Evolutionary conservation across 1,284 basidiomycete genomes (phyloP), one percentile per base, ranked within the genome.

Genomic region (Amylostereum areolatum): DNA sequence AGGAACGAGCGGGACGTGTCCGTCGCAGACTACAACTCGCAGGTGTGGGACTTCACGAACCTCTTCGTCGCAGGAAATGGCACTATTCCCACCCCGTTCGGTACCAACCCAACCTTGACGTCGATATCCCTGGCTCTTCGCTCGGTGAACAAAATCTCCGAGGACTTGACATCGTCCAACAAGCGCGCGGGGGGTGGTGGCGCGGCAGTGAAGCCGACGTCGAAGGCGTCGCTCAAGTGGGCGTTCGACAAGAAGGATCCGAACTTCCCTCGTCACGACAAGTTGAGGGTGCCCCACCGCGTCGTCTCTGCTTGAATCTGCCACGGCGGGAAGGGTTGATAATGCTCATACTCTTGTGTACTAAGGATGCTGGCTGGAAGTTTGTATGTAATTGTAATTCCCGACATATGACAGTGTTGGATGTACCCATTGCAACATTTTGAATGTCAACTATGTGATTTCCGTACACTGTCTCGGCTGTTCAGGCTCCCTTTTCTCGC

Each of bases 51-150:
- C 45, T 60, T 62, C 50, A 37, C 46, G 31, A 63, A 63, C 53
- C 57, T 63, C 46, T 63, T 57, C 48, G 56, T 63, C 30, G 62
- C 53, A n/a, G 61, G 54, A 27, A 55, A 56, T 45, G 52, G 55
- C 11, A 43, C 54, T 46, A 58, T 57, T 18, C 51, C 52, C 5
- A 56, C 58, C n/a, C 51, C 43, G 2, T 60, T 52, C 43, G 54
- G 35, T 2, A 55, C 57, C 11, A 61, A 61, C 49, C 60, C 61
- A 9, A 62, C 61, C 11, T 47, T 62, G 24, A 62, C 61, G 2
- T 59, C 60, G 9, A 59, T 62, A 24, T 10, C 41, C 11, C 39
- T 41, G 8, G 39, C 39, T 10, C 11, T 41, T 24, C 39, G 39
- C 11, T 41, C 39, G 8, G 39, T 24, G n/a, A 35, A 35, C 9